Evolutionary conservation across 2,329 filamentous ascomycete species (phyloP).

Genomic region (Coniochaeta ligniaria): DNA sequence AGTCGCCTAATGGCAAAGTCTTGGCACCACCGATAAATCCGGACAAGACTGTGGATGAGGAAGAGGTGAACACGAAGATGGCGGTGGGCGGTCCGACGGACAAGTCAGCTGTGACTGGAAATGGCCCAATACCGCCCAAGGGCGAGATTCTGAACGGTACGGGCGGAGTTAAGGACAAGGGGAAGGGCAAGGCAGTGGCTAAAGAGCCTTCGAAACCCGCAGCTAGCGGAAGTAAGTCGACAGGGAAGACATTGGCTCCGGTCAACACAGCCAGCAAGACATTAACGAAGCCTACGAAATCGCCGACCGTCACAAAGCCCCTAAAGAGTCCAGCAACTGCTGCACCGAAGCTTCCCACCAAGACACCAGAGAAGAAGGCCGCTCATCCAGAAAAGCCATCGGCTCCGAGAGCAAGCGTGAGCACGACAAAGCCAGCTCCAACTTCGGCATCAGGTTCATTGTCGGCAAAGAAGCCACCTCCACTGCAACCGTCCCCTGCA

Average conservation of each 20-base stretch:
- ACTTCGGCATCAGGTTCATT: constrained; percentile 19
- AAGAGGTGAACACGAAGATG: constrained; percentile 25
- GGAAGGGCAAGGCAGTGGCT: constrained; percentile 2
- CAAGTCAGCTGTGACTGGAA: constrained; percentile 12
- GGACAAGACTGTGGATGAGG: constrained; percentile 31
- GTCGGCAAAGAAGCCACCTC: constrained; percentile 33
- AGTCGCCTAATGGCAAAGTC: neutral
- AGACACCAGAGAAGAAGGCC: constrained; percentile 28
- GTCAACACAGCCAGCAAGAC: constrained; percentile 18
- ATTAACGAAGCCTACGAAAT: constrained; percentile 25
- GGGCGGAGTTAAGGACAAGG: constrained; percentile 8
- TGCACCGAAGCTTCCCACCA: constrained; percentile 16
- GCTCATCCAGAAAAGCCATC: constrained; percentile 21
- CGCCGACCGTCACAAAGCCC: constrained; percentile 28
- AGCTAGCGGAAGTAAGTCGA: constrained; percentile 4
- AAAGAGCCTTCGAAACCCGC: constrained; percentile 8
- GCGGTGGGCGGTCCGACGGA: constrained; percentile 21
- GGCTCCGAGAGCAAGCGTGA: constrained; percentile 7
- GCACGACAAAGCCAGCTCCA: constrained; percentile 16
- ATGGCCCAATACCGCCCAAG: constrained; percentile 8
- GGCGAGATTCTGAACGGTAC: neutral
- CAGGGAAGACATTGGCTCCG: constrained; percentile 17
- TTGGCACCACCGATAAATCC: constrained; percentile 18
- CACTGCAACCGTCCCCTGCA: constrained; percentile 31
- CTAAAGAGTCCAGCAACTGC: constrained; percentile 26